phyloP scores from a whole-genome alignment of 345 rosid genomes.

The Combretum micranthum region DNA sequence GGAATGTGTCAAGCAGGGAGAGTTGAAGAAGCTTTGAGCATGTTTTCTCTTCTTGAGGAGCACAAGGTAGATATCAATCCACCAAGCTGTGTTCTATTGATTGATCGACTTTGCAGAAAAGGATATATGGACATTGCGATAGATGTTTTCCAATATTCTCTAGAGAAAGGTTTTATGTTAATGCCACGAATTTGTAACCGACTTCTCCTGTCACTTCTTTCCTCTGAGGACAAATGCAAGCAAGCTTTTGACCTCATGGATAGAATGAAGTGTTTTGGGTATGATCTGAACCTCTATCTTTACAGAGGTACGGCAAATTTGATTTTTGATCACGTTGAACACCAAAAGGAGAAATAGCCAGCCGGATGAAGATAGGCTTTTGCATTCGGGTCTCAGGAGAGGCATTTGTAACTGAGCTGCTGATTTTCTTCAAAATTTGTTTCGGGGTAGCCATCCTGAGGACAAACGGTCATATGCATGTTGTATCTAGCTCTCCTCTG shows the following conservation, averaged over 20 bases:
- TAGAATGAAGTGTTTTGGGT: conserved; percentile 58
- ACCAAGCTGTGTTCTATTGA: conserved; percentile 75
- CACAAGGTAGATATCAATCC: conserved; percentile 41
- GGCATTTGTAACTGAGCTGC: no score
- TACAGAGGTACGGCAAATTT: conserved; percentile 22
- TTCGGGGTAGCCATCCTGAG: no score
- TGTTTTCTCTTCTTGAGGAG: conserved; percentile 58
- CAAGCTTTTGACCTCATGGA: conserved; percentile 35
- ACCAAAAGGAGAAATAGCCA: conserved; percentile 13
- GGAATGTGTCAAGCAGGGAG: conserved; percentile 70
- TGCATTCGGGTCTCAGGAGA: neutral
- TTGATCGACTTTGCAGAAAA: conserved; percentile 42
- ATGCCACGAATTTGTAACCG: conserved; percentile 48
- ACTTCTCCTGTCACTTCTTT: conserved; percentile 41
- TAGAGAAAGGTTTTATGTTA: conserved; percentile 53
- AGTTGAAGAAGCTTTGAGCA: conserved; percentile 49
- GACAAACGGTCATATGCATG: no score
- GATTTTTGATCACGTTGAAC: conserved; percentile 10
- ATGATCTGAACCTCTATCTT: conserved; percentile 46
- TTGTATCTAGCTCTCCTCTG: no score
- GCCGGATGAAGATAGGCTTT: conserved; percentile 19
- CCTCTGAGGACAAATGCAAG: conserved; percentile 24
- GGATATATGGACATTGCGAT: conserved; percentile 48
- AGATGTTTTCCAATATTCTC: conserved; percentile 60
- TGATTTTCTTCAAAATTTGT: no score